These are phyloP conservation scores for Hypoxylon sp. DNA, from an alignment of 2,329 filamentous ascomycete genomes.

Conservation along the genomic window DNA sequence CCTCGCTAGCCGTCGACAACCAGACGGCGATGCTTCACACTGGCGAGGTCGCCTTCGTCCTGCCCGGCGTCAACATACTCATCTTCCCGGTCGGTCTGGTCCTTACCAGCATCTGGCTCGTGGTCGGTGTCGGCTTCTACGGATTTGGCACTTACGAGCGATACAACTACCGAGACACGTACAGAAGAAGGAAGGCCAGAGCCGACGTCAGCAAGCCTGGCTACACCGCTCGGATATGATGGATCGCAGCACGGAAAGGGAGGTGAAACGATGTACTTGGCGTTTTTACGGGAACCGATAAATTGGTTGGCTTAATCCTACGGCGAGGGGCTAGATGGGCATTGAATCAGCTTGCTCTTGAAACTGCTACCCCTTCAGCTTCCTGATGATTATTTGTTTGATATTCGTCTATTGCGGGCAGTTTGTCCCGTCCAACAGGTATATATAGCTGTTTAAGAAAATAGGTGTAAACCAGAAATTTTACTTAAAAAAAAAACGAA, in stretches of 20 bases:
- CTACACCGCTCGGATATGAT: slow-evolving; percentile 36
- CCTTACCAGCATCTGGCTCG: slow-evolving; percentile 69
- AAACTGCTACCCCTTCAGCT: slow-evolving; percentile 8
- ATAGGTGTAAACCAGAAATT: slow-evolving; percentile 1
- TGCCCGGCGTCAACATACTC: slow-evolving; percentile 73
- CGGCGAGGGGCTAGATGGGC: slow-evolving; percentile 11
- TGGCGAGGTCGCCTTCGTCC: slow-evolving; percentile 68
- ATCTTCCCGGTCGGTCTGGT: slow-evolving; percentile 76
- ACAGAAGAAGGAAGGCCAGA: slow-evolving; percentile 59
- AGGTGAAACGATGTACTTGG: slow-evolving; percentile 5
- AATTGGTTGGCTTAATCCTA: slow-evolving; percentile 32
- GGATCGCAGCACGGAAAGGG: background rate
- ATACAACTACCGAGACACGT: slow-evolving; percentile 71
- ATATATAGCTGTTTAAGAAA: slow-evolving; percentile 14
- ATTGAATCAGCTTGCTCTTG: slow-evolving; percentile 18
- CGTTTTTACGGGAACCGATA: slow-evolving; percentile 43
- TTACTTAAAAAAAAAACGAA: background rate
- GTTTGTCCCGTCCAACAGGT: slow-evolving; percentile 5
- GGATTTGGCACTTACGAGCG: slow-evolving; percentile 72
- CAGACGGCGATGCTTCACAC: slow-evolving; percentile 56
- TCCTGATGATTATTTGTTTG: slow-evolving; percentile 20
- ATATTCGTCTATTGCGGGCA: slow-evolving; percentile 10
- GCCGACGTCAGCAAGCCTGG: slow-evolving; percentile 49
- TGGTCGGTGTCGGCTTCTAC: slow-evolving; percentile 63
- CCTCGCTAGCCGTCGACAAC: slow-evolving; percentile 59